Evolutionary conservation across 805 yeast species (phyloP), one percentile per base, ranked within the genome.

Genomic region (Torulaspora gathmanii): DNA sequence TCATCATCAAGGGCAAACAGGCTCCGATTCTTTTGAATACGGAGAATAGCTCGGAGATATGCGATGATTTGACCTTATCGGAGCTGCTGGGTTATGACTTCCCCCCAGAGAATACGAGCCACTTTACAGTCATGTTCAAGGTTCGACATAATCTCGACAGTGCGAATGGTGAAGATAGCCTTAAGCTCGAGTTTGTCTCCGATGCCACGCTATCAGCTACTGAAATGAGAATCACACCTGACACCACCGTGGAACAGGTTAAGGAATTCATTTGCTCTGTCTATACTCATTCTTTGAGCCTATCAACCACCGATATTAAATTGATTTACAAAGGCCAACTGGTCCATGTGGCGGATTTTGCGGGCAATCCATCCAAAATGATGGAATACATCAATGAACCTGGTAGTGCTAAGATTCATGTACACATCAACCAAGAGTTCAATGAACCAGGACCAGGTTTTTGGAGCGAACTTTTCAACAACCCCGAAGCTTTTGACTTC

Each of bases 31-130:
- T 16, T 8, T 36, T 58, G n/a, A 34, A 46, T n/a, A 48, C 49
- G 15, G 53, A 45, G n/a, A 40, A 47, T 29, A 38, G 44, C 17
- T 44, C 45, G 11, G 47, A 50, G 31, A 17, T 53, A 3, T 49
- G 53, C 34, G 47, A 60, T 17, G 59, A 56, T 16, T 20, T 49
- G 27, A 49, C 65, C 2, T 34, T 70, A 1, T 41, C 54, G 2
- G 60, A 67, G 8, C 33, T 64, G 0, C 34, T 70, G n/a, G 54
- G 61, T 1, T 45, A 67, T n/a, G 72, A 69, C 51, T 60, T 63
- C 22, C 58, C 65, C 0, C 73, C 73, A 2, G 47, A 53, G 4
- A 59, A 58, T 9, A 50, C 48, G 3, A 37, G 62, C 19, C 56
- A 54, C 35, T 55, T 69, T 42, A 60, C 63, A 11, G 54, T 64